Evolutionary conservation across 352 stramenopile genomes (phyloP), one percentile per base, ranked within the genome.

Genomic region (Thalassiosira mediterranea): DNA sequence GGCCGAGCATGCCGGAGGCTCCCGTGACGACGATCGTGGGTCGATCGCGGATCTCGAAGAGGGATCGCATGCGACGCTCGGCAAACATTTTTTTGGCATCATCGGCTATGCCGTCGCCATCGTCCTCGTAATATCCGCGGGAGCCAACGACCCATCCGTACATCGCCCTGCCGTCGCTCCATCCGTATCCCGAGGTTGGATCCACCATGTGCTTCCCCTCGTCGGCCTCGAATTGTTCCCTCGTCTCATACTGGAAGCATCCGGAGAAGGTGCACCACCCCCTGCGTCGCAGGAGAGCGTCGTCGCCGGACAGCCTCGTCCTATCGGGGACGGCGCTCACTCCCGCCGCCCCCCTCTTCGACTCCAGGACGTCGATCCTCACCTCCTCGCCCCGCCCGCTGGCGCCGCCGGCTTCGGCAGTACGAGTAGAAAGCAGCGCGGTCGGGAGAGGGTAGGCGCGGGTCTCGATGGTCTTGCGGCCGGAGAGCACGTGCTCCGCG

Each of bases 391-490:
- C n/a, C n/a, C n/a, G n/a, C 29, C n/a, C 8, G 29, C 49, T 44
- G 26, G 13, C 58, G 38, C 34, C 57, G 19, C 42, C 31, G n/a
- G n/a, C n/a, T n/a, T n/a, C n/a, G n/a, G n/a, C n/a, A n/a, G n/a
- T n/a, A n/a, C n/a, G n/a, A n/a, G n/a, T n/a, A 3, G 44, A 31
- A 1, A 91, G 26, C 7, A 90, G 65, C 34, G 48, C n/a, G 17
- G 60, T 28, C 17, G 86, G 86, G 13, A 91, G 44, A n/a, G 46
- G 23, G 56, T 91, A 91, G 1, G 54, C 38, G 64, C 86, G 47
- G 4, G 81, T 88, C 60, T 91, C 86, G 32, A 91, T 88, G 8
- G 31, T 69, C 54, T 91, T 91, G 0, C 29, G 54, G 19, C 81
- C 76, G 56, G 67, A 8, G 4, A 89, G 26, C 7, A 90, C 29